Base-by-base conservation (phyloP, 108 stramenopile species). In the Chaetoceros muelleri region DNA sequence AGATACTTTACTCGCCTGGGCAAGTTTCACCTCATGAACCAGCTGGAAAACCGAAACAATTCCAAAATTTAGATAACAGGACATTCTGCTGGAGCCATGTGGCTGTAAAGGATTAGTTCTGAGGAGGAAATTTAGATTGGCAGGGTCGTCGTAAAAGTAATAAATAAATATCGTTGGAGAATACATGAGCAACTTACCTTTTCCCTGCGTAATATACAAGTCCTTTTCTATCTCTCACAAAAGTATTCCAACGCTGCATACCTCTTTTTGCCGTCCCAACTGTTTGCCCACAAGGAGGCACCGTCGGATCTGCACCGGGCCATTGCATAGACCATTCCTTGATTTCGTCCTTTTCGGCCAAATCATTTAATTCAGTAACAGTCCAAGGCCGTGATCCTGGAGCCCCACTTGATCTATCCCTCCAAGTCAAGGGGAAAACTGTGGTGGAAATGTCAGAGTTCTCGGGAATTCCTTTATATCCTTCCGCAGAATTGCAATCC, bases 51-150 rank as follows among this genome's bases (percentile, higher is more conserved):
- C 73, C 48, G 72, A 69, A 1, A 84, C 67, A 28, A 81, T 63
- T 0, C 87, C 87, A 21, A 78, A 47, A 53, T 88, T 84, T 21
- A 88, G 61, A 51, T 82, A 82, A 52, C 73, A 75, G 8, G 67
- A 70, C 62, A 85, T 79, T n/a, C 87, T 63, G 18, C 70, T 78
- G 24, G 77, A 78, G 1, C 71, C 68, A 60, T 82, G 73, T 16
- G 77, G 68, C 26, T 56, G 31, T 18, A 55, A 52, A 21, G 75
- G 57, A 59, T 71, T 46, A 53, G 82, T 83, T n/a, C n/a, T n/a
- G n/a, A n/a, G n/a, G n/a, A n/a, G n/a, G n/a, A n/a, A n/a, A n/a
- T n/a, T n/a, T n/a, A n/a, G n/a, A n/a, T n/a, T n/a, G n/a, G n/a
- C n/a, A n/a, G n/a, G n/a, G n/a, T n/a, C n/a, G n/a, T n/a, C n/a